These are phyloP conservation scores for Gossypium rotundifolium DNA, from an alignment of 345 rosid genomes.

Conservation along the genomic window DNA sequence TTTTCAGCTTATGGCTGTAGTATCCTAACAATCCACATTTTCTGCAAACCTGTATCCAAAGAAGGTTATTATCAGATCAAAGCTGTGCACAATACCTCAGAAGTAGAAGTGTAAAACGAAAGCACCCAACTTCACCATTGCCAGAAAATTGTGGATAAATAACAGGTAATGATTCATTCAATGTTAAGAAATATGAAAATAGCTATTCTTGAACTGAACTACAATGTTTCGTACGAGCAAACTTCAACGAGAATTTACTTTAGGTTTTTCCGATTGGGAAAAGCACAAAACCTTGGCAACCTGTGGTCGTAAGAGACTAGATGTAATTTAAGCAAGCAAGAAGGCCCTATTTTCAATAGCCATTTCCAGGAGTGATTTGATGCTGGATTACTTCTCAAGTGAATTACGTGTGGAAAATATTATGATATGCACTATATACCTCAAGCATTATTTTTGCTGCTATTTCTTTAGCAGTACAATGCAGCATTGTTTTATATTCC, in stretches of 20 bases:
- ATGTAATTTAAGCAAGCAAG: not conserved
- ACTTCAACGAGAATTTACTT: not conserved
- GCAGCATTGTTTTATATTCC: not conserved
- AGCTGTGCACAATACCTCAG: not conserved
- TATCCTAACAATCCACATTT: conserved; percentile 87
- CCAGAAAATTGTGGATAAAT: not conserved
- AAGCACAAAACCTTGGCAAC: not conserved
- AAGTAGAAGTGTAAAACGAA: not conserved
- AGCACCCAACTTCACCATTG: not conserved
- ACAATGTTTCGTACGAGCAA: not conserved
- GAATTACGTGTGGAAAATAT: not conserved
- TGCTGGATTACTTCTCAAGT: not conserved
- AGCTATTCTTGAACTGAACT: not conserved
- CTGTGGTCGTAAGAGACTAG: not conserved
- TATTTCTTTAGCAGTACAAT: not conserved
- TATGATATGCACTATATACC: not conserved
- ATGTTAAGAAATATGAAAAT: not conserved
- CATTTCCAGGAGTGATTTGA: not conserved
- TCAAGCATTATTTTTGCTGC: not conserved
- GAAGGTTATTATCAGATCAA: not conserved
- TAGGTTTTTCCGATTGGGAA: not conserved
- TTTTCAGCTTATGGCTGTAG: conserved; percentile 68
- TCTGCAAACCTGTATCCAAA: conserved; percentile 63
- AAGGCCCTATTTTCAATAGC: not conserved
- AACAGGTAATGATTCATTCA: not conserved